phyloP scores from a whole-genome alignment of 805 yeast genomes.

The Wickerhamomyces subpelliculosus region DNA sequence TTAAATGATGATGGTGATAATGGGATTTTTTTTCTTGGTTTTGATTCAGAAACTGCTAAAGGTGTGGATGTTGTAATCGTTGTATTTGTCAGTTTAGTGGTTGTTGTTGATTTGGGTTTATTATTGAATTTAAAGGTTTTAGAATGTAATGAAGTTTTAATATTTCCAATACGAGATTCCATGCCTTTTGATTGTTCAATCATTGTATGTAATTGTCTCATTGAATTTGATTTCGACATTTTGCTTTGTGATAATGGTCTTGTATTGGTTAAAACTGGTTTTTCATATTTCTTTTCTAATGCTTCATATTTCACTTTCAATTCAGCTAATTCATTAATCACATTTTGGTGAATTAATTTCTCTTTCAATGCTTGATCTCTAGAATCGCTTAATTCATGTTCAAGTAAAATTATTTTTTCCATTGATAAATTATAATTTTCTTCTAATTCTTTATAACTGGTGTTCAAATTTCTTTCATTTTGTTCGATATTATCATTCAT shows the following conservation, averaged over 20 bases:
- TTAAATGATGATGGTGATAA: conserved; percentile 20
- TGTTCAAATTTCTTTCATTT: conserved; percentile 28
- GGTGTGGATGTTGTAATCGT: conserved; percentile 18
- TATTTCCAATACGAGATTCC: conserved; percentile 21
- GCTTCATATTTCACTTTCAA: conserved; percentile 7
- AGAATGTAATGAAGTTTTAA: conserved; percentile 18
- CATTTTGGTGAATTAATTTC: conserved; percentile 21
- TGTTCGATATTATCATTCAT: conserved; percentile 37
- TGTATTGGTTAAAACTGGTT: background rate
- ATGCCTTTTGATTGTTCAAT: conserved; percentile 23
- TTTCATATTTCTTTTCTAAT: background rate
- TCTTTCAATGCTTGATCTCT: conserved; percentile 22
- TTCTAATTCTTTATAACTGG: conserved; percentile 28
- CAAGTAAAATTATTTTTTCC: conserved; percentile 33
- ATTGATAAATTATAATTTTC: conserved; percentile 27
- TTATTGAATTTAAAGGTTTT: conserved; percentile 6
- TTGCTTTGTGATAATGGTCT: conserved; percentile 1
- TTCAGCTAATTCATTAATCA: conserved; percentile 17
- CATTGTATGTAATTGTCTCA: conserved; percentile 24
- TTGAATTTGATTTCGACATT: conserved; percentile 21
- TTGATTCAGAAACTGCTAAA: conserved; percentile 3
- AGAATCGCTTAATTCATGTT: conserved; percentile 26
- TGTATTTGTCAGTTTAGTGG: conserved; percentile 15
- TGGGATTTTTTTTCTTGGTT: conserved; percentile 11
- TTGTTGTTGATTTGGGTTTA: conserved; percentile 12